Conservation (phyloP, 2,329 filamentous ascomycete species). For the Hypoxylon sp. region DNA sequence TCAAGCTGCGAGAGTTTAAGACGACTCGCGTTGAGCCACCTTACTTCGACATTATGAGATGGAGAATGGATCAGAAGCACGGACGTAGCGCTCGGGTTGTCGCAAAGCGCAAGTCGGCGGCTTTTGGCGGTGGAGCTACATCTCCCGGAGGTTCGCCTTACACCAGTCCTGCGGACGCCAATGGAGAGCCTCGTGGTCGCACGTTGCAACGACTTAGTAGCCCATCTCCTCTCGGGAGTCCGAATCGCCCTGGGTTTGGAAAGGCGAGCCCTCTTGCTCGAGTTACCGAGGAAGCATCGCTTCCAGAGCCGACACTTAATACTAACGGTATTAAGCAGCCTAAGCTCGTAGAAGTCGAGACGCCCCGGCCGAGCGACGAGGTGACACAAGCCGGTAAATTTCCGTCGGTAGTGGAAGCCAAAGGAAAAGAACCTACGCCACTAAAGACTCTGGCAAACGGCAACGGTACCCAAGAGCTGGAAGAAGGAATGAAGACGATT, state of each 20-base stretch:
- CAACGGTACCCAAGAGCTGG: constrained; percentile 58
- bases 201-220: constrained; percentile 76
- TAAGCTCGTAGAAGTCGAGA: constrained; percentile 68
- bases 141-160: constrained; percentile 70
- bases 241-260: constrained; percentile 72
- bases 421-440: constrained; percentile 53
- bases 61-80: constrained; percentile 96
- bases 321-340: constrained; percentile 57
- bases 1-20: constrained; percentile 94
- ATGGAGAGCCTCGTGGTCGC: constrained; percentile 73
- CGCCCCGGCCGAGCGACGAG: constrained; percentile 62
- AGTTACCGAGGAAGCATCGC: constrained; percentile 75
- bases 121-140: constrained; percentile 55
- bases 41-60: constrained; percentile 94
- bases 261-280: constrained; percentile 79
- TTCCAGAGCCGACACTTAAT: constrained; percentile 44
- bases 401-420: constrained; percentile 51
- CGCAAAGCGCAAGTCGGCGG: constrained; percentile 66
- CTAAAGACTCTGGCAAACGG: constrained; percentile 54
- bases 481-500: constrained; percentile 71
- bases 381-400: constrained; percentile 51
- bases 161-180: constrained; percentile 70
- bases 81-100: constrained; percentile 68
- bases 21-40: constrained; percentile 87
- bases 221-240: constrained; percentile 72